Evolutionary conservation across 352 stramenopile genomes (phyloP).

Genomic region (Globisporangium orthogonon): DNA sequence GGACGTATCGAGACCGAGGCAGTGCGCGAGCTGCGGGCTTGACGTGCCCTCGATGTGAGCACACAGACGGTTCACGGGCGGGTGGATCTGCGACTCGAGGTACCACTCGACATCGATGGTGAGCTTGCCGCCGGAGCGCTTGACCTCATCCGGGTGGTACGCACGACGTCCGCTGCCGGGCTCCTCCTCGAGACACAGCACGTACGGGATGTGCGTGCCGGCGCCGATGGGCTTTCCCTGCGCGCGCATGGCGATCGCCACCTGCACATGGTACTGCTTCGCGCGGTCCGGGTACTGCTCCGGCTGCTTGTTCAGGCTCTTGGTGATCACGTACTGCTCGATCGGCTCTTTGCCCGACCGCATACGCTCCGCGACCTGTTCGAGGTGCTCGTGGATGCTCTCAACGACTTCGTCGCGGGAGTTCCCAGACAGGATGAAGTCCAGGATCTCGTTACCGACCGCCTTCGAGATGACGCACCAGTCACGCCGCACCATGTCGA

Average conservation of each 20-base stretch:
- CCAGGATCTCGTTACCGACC: slow-evolving; percentile 93
- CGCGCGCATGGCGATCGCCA: slow-evolving; percentile 94
- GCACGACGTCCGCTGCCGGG: slow-evolving; percentile 59
- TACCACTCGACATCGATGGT: slow-evolving; percentile 97
- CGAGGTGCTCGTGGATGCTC: slow-evolving; percentile 95
- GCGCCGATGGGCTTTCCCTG: slow-evolving; percentile 95
- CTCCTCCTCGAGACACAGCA: slow-evolving; percentile 92
- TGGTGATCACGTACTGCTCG: slow-evolving; percentile 99
- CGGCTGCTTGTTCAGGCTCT: slow-evolving; percentile 98
- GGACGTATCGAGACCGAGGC: slow-evolving; percentile 93
- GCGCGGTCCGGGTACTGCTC: slow-evolving; percentile 97
- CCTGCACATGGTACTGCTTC: slow-evolving; percentile 96
- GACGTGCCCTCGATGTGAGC: slow-evolving; percentile 98
- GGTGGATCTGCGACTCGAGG: slow-evolving; percentile 94
- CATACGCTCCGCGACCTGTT: slow-evolving; percentile 90
- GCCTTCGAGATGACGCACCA: slow-evolving; percentile 99
- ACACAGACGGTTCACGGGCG: slow-evolving; percentile 96
- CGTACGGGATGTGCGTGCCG: slow-evolving; percentile 98
- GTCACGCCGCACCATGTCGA: slow-evolving; percentile 97
- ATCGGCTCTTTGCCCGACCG: slow-evolving; percentile 91
- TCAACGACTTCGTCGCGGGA: slow-evolving; percentile 94
- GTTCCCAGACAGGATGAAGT: slow-evolving; percentile 96
- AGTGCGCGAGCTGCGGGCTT: slow-evolving; percentile 91
- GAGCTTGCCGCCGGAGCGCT: slow-evolving; percentile 68
- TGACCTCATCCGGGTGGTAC: slow-evolving; percentile 87